Percentiles rank a stretch among this genome's conserved stretches.
phyloP scores from a whole-genome alignment of 2,329 filamentous ascomycete genomes.

The Monosporascus sp. region DNA sequence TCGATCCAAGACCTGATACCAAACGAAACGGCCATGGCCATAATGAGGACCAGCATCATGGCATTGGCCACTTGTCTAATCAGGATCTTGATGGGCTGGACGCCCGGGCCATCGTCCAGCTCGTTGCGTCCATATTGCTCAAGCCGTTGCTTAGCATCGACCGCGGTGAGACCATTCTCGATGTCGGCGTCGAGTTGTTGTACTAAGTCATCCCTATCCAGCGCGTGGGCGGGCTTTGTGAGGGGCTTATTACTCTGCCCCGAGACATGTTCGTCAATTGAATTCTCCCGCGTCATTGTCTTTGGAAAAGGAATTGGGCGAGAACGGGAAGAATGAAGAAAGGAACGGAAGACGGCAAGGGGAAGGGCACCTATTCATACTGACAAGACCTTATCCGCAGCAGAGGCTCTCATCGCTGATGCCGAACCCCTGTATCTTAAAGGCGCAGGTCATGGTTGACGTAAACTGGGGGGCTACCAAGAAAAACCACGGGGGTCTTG shows the following conservation, averaged over 20 bases:
- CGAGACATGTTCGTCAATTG: conserved; percentile 2
- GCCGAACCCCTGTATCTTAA: too few species aligned
- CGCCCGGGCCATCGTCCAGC: conserved; percentile 50
- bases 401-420: too few species aligned
- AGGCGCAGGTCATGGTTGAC: too few species aligned
- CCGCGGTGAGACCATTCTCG: conserved; percentile 48
- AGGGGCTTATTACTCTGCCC: conserved; percentile 32
- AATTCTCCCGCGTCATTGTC: background rate
- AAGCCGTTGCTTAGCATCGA: conserved; percentile 47
- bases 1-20: conserved; percentile 50
- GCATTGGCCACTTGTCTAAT: conserved; percentile 59
- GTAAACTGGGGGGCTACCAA: too few species aligned
- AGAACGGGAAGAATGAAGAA: too few species aligned
- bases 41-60: conserved; percentile 54
- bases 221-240: conserved; percentile 51
- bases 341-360: too few species aligned
- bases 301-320: too few species aligned
- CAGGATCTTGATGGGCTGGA: conserved; percentile 53
- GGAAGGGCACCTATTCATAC: too few species aligned
- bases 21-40: conserved; percentile 48
- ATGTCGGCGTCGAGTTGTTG: conserved; percentile 47
- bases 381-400: too few species aligned
- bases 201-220: conserved; percentile 42
- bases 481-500: too few species aligned
- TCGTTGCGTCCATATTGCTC: conserved; percentile 54